Evolutionary conservation across 2,329 filamentous ascomycete species (phyloP).

Genomic region (Ceratocystis colombiana): DNA sequence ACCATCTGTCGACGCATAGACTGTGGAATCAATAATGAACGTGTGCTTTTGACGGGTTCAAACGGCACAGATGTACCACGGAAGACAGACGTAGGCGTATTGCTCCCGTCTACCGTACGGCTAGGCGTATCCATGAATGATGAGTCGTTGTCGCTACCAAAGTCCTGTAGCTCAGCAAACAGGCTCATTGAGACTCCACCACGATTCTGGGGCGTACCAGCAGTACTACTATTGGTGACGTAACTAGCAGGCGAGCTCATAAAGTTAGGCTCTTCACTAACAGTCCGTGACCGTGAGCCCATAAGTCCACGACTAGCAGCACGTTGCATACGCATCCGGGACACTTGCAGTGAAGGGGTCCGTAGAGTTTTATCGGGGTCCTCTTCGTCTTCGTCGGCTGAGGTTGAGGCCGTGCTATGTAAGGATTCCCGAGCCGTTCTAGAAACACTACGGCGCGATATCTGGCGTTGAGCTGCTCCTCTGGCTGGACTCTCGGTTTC

Average conservation of each 20-base stretch:
- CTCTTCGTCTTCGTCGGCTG: slow-evolving; percentile 59
- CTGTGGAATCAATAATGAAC: slow-evolving; percentile 19
- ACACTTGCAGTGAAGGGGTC: slow-evolving; percentile 53
- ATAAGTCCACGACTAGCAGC: slow-evolving; percentile 55
- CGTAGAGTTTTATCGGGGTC: slow-evolving; percentile 45
- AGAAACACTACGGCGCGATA: slow-evolving; percentile 37
- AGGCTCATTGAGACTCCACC: slow-evolving; percentile 59
- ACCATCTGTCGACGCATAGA: slow-evolving; percentile 40
- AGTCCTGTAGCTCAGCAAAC: slow-evolving; percentile 78
- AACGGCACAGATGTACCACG: slow-evolving; percentile 37
- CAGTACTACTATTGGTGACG: slow-evolving; percentile 38
- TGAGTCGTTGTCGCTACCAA: slow-evolving; percentile 66
- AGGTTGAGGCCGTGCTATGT: slow-evolving; percentile 81
- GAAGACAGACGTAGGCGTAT: slow-evolving; percentile 41
- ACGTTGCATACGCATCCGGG: slow-evolving; percentile 58
- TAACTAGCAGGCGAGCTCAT: slow-evolving; percentile 52
- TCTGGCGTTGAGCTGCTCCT: slow-evolving; percentile 35
- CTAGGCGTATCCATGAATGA: slow-evolving; percentile 50
- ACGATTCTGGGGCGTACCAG: slow-evolving; percentile 41
- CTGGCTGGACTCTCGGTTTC: slow-evolving; percentile 63
- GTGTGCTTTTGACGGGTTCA: slow-evolving; percentile 19
- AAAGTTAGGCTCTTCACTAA: slow-evolving; percentile 49
- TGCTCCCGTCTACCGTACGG: slow-evolving; percentile 38
- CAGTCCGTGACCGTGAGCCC: slow-evolving; percentile 49
- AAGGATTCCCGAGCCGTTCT: slow-evolving; percentile 56